phyloP scores from a whole-genome alignment of 2,329 filamentous ascomycete species.

The Talaromyces sp. region DNA sequence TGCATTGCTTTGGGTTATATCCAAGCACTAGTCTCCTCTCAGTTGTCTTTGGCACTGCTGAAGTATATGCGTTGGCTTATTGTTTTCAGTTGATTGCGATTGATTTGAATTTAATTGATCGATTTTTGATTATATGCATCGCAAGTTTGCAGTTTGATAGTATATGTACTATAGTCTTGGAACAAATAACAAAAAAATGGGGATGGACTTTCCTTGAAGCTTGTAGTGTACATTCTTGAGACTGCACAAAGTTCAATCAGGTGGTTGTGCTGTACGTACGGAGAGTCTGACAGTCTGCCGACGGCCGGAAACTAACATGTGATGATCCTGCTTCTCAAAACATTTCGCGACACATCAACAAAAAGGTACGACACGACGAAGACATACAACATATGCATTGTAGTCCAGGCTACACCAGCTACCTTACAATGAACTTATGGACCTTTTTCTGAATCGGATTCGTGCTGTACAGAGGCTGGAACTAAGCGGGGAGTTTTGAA shows the following conservation, averaged over 20 bases:
- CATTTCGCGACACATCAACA: not conserved
- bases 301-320: not conserved
- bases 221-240: not conserved
- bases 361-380: not conserved
- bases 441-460: not conserved
- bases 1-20: conserved; percentile 13
- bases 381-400: not conserved
- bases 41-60: conserved; percentile 6
- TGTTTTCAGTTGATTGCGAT: not conserved
- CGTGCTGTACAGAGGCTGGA: not conserved
- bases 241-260: not conserved
- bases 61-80: conserved; percentile 2
- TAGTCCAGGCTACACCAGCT: no score
- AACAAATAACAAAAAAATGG: conserved; percentile 16
- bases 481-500: not conserved
- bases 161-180: conserved; percentile 36
- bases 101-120: conserved; percentile 8
- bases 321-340: not conserved
- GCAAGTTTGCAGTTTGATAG: conserved; percentile 10
- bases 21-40: conserved; percentile 14
- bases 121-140: conserved; percentile 4
- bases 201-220: not conserved
- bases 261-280: not conserved
- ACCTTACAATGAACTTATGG: not conserved
- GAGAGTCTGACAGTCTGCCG: not conserved